Base-by-base conservation (phyloP, 805 yeast species). In the Wickerhamiella allomyrinae region DNA sequence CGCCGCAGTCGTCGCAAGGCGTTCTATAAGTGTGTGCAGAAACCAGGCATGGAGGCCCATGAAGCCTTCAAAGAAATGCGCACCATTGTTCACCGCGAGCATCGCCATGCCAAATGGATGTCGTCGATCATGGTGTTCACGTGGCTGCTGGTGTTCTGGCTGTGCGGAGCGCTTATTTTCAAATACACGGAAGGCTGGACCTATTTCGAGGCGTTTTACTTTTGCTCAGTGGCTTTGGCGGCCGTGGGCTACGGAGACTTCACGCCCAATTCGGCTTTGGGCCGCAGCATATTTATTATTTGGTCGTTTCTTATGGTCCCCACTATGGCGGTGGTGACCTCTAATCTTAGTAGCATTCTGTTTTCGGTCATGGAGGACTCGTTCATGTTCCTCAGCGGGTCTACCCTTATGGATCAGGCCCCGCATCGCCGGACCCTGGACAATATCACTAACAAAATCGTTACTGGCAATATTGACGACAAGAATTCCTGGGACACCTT, bases 221-320 rank as follows among this genome's bases (percentile, higher is more conserved):
- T 82, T 53, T 74, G 87, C 46, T 75, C 79, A 47, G 61, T 81
- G 31, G 76, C 89, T 52, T 68, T 86, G 41, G 60, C 84, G 6
- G 82, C 95, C 0, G 79, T 86, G 43, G 95, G 95, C 1, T 84
- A 81, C 58, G 95, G 95, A 23, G 86, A 78, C 54, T 76, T 65
- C 50, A 66, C 74, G 1, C 94, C 94, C 1, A 43, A 39, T 1
- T 59, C 77, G 0, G 60, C 76, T 1, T 77, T 80, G 5, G 93
- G 94, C 1, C 62, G 79, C 34, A 71, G 79, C 1, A 74, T 84
- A 49, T 85, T 85, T 52, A 74, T 82, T 7, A 60, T 75, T 8
- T 86, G 95, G 95, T 79, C 86, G 0, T 56, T 86, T 17, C 64
- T 76, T 6, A 94, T 95, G 0, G 78, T 86, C 19, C 95, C 95